Evolutionary conservation across 768 basidiomycete species (phyloP), one percentile per base, ranked within the genome.

Genomic region (Ramaria sp.): DNA sequence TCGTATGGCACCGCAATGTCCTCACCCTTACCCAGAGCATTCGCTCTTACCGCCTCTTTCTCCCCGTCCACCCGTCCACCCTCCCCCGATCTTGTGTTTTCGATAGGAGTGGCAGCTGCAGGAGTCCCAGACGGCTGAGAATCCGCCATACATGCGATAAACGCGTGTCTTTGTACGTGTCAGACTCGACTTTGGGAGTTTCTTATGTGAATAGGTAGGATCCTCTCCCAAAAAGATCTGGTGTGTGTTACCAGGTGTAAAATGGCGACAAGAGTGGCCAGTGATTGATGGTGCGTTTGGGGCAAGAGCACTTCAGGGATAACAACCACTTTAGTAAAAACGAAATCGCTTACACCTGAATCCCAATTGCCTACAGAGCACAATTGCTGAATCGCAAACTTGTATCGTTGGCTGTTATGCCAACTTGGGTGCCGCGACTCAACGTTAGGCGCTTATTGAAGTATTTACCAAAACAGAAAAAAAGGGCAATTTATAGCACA

Each of bases 101-200:
- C 30, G 39, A 48, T 55, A 39, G 53, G 44, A 45, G 42, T 18
- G 44, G 37, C 53, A 55, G 42, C 51, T 25, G 32, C 51, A 42
- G 41, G 51, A 47, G 53, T 44, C 25, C 42, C 53, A 20, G 53
- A 55, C 53, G 53, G 39, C 28, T 45, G 42, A 25, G 10, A 30
- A 44, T 47, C 53, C 53, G 53, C 53, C 53, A 55, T 55, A 48
- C 53, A 55, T 55, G 39, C 44, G 53, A 47, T 18, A 25, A 34
- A 36, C 44, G 45, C 53, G 44, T 32, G 45, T 47, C 45, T 8
- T 41, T 41, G 20, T 41, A 41, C 45, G 45, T 50, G 48, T 15
- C 15, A 48, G 22, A 24, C 16, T 48, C 48, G 28, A 36, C 34
- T 13, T 7, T 22, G 45, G 8, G 28, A 32, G 45, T 30, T 47